A percentile compares a stretch with the other conserved stretches of the same genome.
These are phyloP conservation scores for Phlebiopsis flavidoalba DNA, from an alignment of 768 basidiomycete genomes.

Conservation along the genomic window DNA sequence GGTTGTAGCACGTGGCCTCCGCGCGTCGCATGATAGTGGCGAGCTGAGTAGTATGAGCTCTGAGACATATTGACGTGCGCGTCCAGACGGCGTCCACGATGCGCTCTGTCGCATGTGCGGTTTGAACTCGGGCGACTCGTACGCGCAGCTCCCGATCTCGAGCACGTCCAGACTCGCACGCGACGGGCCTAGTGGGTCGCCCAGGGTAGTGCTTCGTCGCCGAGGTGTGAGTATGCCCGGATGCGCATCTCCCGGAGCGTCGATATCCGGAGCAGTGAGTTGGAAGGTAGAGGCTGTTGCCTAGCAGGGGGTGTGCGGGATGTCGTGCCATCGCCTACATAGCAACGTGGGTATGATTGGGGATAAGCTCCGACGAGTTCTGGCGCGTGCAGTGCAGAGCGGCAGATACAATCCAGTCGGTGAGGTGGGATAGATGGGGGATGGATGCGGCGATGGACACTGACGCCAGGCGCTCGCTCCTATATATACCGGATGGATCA, in stretches of 20 bases:
- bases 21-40: conserved; percentile 33
- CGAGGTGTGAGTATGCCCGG: conserved; percentile 63
- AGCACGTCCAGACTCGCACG: conserved; percentile 50
- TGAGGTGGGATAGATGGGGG: conserved; percentile 49
- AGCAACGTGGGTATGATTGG: conserved; percentile 54
- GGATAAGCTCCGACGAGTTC: conserved; percentile 51
- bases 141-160: conserved; percentile 49
- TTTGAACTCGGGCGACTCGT: conserved; percentile 51
- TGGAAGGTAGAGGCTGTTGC: conserved; percentile 58
- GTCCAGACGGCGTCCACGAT: conserved; percentile 56
- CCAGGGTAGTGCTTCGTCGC: conserved; percentile 56
- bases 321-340: conserved; percentile 60
- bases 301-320: conserved; percentile 43
- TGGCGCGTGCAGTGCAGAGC: conserved; percentile 58
- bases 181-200: conserved; percentile 39
- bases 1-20: conserved; percentile 41
- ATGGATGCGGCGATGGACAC: conserved; percentile 62
- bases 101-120: conserved; percentile 47
- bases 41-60: conserved; percentile 48
- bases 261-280: conserved; percentile 57
- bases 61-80: conserved; percentile 45
- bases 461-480: conserved; percentile 66
- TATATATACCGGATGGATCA: conserved; percentile 22
- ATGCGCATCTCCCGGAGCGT: conserved; percentile 57
- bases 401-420: conserved; percentile 59